phyloP scores from a whole-genome alignment of 192 early-diverging fungal species.

The Chytriomyces hyalinus region DNA sequence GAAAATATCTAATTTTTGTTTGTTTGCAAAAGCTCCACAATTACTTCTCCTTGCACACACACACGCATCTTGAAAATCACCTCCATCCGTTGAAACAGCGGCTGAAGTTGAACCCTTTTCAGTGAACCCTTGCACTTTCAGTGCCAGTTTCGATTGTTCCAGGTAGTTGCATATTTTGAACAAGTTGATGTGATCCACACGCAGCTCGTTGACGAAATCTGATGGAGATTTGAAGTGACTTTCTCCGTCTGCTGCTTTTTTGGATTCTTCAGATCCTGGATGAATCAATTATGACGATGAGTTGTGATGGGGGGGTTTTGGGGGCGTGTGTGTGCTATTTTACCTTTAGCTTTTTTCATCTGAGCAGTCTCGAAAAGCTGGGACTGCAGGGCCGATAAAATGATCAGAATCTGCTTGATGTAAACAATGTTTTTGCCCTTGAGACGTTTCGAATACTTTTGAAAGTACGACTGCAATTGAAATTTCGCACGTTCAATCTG shows the following conservation, averaged over 20 bases:
- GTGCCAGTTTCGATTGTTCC: constrained; percentile 68
- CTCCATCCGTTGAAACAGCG: neutral
- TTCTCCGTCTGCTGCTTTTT: neutral
- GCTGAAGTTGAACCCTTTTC: neutral
- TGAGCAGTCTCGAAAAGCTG: constrained; percentile 32
- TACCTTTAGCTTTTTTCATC: constrained; percentile 43
- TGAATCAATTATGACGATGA: too few species aligned
- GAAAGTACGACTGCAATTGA: constrained; percentile 71
- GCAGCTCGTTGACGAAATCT: constrained; percentile 70
- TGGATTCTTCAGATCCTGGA: too few species aligned
- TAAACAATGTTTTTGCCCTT: constrained; percentile 75
- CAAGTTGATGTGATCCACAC: constrained; percentile 82
- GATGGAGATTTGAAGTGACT: constrained; percentile 1
- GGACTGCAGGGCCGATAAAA: constrained; percentile 62
- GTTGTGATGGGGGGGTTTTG: neutral
- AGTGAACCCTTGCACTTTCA: constrained; percentile 51
- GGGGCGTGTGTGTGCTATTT: neutral
- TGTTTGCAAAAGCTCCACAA: neutral
- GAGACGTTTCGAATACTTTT: constrained; percentile 71
- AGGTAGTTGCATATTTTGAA: constrained; percentile 78
- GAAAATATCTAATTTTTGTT: constrained; percentile 3
- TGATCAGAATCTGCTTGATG: constrained; percentile 72
- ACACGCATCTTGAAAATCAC: neutral
- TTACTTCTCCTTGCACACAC: neutral
- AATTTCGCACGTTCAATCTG: constrained; percentile 49